A percentile compares a stretch with the other conserved stretches of the same genome.
Evolutionary conservation across 805 yeast species (phyloP).

Genomic region (Debaryomyces maramus): DNA sequence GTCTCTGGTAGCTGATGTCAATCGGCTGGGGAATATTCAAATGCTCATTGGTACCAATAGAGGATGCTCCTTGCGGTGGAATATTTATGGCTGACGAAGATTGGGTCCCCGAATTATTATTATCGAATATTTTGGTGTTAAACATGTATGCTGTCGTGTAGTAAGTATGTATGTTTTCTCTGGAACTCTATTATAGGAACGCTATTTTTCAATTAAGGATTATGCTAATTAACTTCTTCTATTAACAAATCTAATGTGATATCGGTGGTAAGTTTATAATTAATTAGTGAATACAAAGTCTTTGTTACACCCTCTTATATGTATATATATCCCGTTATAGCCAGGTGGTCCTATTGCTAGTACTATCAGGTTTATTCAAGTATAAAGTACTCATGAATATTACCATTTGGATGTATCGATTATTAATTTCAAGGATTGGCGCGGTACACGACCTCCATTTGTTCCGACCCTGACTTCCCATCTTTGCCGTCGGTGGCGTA

Average conservation of each 20-base stretch:
- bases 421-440: conserved; percentile 6
- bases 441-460: conserved; percentile 5
- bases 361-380: too few relatives aligned
- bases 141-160: conserved; percentile 30
- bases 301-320: too few relatives aligned
- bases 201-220: conserved; percentile 1
- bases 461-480: conserved; percentile 1
- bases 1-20: conserved; percentile 44
- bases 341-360: too few relatives aligned
- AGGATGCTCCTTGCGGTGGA: conserved; percentile 15
- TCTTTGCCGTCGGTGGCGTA: background rate
- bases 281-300: too few relatives aligned
- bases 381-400: too few relatives aligned
- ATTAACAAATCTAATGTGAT: conserved; percentile 1
- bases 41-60: conserved; percentile 7
- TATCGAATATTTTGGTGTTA: conserved; percentile 44
- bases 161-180: too few relatives aligned
- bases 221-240: background rate
- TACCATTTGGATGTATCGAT: too few relatives aligned
- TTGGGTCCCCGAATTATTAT: conserved; percentile 13
- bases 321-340: too few relatives aligned
- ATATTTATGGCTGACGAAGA: conserved; percentile 30
- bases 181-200: too few relatives aligned
- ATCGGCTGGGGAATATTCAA: conserved; percentile 41
- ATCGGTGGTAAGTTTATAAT: too few relatives aligned